Conservation (phyloP, 2,329 filamentous ascomycete species). For the Phoma herbarum region DNA sequence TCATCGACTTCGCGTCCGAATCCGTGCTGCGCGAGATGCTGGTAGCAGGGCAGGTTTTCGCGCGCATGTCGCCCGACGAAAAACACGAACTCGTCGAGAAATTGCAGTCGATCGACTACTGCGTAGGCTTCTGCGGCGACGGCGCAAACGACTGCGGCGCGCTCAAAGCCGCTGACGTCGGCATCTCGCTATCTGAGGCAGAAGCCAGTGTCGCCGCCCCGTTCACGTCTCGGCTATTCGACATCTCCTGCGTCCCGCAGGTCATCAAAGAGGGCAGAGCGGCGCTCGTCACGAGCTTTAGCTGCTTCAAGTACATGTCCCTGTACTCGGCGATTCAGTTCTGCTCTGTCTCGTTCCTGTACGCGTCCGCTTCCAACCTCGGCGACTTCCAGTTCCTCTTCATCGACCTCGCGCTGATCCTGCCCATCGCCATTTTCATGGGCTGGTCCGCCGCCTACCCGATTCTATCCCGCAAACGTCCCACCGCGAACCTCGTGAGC, state of each 20-base stretch:
- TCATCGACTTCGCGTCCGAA: constrained; percentile 88
- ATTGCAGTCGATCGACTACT: constrained; percentile 94
- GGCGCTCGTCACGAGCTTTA: constrained; percentile 96
- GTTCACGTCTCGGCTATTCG: constrained; percentile 93
- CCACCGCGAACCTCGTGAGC: constrained; percentile 90
- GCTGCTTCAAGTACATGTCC: constrained; percentile 99
- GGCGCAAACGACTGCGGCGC: constrained; percentile 98
- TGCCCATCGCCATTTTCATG: constrained; percentile 98
- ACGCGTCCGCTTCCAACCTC: constrained; percentile 90
- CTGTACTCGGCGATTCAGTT: constrained; percentile 99
- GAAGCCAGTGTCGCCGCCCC: constrained; percentile 98
- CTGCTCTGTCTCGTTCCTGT: constrained; percentile 94
- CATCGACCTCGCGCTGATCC: constrained; percentile 89
- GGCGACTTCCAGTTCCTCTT: constrained; percentile 98
- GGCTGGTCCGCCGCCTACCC: constrained; percentile 91
- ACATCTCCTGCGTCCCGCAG: constrained; percentile 93
- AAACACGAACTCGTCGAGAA: constrained; percentile 98
- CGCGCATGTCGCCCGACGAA: constrained; percentile 98
- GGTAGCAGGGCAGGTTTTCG: constrained; percentile 89
- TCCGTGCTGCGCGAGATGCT: constrained; percentile 86
- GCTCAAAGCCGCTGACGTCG: constrained; percentile 95
- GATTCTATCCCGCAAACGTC: constrained; percentile 80
- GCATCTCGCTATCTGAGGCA: constrained; percentile 95
- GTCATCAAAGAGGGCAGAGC: constrained; percentile 94
- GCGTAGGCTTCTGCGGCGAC: constrained; percentile 94